Base-by-base conservation (phyloP, 495 filamentous ascomycete species). In the Talaromyces trachyspermus region DNA sequence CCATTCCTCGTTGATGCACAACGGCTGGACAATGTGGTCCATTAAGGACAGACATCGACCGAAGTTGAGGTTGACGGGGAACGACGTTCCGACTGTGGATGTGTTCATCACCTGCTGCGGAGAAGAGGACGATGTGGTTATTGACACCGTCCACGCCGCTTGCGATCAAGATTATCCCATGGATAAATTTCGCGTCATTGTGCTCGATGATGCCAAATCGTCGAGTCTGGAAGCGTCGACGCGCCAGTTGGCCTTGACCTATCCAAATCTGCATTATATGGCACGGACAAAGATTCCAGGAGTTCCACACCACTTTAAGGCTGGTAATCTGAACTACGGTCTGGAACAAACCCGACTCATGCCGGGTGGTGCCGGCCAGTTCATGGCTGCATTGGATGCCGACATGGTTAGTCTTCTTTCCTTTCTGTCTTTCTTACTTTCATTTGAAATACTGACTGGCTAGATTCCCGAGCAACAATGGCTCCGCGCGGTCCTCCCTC, bases 291-390 rank as follows among this genome's bases (percentile, higher is more conserved):
- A 75, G 49, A 61, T 62, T 12, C 65, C 65, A 2, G 71, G 69
- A 24, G 63, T 66, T 12, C 71, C 70, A 0, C 68, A 75, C 50
- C 64, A 75, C 52, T 78, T 72, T 61, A 80, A 80, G 58, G 72
- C 74, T 4, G 76, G 76, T 32, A 80, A 79, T 42, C 59, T 80
- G 17, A 73, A 71, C 49, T 67, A 66, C 47, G 75, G 69, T 24
- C 55, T 76, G 5, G 62, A 66, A 4, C 58, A 69, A 25, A 56
- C 62, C 12, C 53, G 51, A 0, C 47, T 27, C 1, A 44, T 75
- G 19, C 54, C 59, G 0, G 69, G 69, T 7, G 72, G 70, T 6
- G 55, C 68, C 11, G 59, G 60, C 19, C 59, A 78, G 43, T 77
- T 62, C 52, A 64, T 78, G 49, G 74, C 74, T 8, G 67, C 67